Base-by-base conservation (phyloP, 164 flowering plant species). In the Hamamelis virginiana region DNA sequence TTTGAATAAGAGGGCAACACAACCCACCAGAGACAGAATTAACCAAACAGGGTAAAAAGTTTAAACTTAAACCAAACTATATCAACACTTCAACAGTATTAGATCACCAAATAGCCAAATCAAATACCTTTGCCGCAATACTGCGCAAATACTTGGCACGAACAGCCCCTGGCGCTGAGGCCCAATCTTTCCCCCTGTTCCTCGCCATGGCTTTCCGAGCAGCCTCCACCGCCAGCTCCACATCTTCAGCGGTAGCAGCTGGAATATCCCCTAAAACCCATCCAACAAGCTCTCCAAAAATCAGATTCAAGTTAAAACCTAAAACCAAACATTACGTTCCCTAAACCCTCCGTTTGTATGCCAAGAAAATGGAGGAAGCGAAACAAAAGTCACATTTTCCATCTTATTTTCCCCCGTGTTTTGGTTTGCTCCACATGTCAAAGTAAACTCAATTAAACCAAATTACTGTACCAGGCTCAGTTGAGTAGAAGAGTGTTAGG, bases 121-220 rank as follows among this genome's bases (percentile, higher is more conserved):
- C 21, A 28, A 55, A 60, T 68, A 92, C 98, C 96, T 89, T 92
- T 27, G 92, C 91, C 76, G 98, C 97, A 75, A 94, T 94, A 16
- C 91, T 97, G 14, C 97, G 94, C 65, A 94, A 60, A 76, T 85
- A 94, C 83, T 87, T 89, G 9, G 96, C 98, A 33, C 98, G 97
- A 69, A 78, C 81, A 61, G 96, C 90, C 26, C 98, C 98, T n/a
- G 97, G 60, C 0, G 96, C 86, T 0, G 76, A 66, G 11, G 92
- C 71, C 98, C 98, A 92, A 28, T 88, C 94, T 27, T 52, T 77
- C 23, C 96, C 97, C 52, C 67, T 80, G 64, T 88, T 89, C 77
- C 91, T 71, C 6, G 74, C 5, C 23, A 92, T 64, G 9, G 97
- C 98, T 75, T 65, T 79, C 15, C 89, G 79, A 64, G 98, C 97